Evolutionary conservation across 306 rosid species (phyloP).

Genomic region (Vigna trinervia): DNA sequence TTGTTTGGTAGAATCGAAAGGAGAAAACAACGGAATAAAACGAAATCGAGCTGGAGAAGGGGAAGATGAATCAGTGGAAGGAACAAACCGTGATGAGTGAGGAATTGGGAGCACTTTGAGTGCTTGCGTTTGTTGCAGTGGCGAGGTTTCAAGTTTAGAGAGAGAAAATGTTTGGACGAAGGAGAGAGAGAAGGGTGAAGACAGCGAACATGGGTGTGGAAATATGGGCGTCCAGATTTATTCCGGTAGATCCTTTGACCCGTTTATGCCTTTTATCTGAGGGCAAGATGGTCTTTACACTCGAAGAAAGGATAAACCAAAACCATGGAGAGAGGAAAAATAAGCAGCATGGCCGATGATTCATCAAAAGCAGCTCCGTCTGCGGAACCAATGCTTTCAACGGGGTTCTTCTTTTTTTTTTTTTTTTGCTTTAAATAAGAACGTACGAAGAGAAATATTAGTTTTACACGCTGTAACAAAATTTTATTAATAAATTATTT

Average conservation of each 20-base stretch:
- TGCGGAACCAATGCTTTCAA: background rate
- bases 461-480: no score
- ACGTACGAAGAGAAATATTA: background rate
- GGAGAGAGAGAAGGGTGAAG: conserved; percentile 7
- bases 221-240: conserved; percentile 63
- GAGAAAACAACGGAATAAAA: background rate
- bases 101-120: conserved; percentile 46
- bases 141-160: conserved; percentile 59
- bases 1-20: conserved; percentile 11
- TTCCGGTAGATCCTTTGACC: conserved; percentile 76
- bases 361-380: background rate
- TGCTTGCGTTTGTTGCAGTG: conserved; percentile 45
- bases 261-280: conserved; percentile 52
- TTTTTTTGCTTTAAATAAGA: background rate
- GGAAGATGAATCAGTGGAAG: conserved; percentile 41
- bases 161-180: conserved; percentile 37
- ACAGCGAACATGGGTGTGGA: conserved; percentile 20
- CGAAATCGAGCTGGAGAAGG: conserved; percentile 4
- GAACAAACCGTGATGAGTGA: conserved; percentile 67
- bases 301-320: background rate
- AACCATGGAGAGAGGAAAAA: background rate
- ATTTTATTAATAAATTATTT: no score
- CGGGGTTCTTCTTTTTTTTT: background rate
- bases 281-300: conserved; percentile 56
- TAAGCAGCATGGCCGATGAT: background rate